phyloP scores from a whole-genome alignment of 768 basidiomycete genomes.

The Leccinum olivaceopallidum region DNA sequence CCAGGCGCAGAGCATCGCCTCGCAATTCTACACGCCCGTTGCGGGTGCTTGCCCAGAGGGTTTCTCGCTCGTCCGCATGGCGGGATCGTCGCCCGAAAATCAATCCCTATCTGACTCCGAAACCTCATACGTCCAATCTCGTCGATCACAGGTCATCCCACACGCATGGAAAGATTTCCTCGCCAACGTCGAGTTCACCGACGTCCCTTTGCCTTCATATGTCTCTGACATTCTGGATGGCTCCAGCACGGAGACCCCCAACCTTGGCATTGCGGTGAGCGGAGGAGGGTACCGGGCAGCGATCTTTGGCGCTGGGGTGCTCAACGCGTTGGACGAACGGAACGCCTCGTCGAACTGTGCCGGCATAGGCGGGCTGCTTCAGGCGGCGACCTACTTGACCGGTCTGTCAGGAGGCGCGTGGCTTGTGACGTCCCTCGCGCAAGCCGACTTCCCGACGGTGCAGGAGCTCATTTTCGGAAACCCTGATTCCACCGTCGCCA shows the following conservation, averaged over 20 bases:
- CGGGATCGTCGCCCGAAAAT: slow-evolving; percentile 16
- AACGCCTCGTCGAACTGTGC: slow-evolving; percentile 42
- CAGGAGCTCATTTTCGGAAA: slow-evolving; percentile 40
- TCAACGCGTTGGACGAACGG: slow-evolving; percentile 50
- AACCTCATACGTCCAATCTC: slow-evolving; percentile 35
- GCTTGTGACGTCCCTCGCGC: slow-evolving; percentile 40
- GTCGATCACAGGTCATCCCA: slow-evolving; percentile 37
- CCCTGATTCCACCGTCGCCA: slow-evolving; percentile 11
- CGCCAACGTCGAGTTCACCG: slow-evolving; percentile 35
- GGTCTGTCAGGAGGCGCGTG: slow-evolving; percentile 50
- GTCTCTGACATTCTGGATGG: slow-evolving; percentile 32
- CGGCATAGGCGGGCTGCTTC: slow-evolving; percentile 54
- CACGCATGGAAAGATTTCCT: slow-evolving; percentile 43
- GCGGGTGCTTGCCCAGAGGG: slow-evolving; percentile 20
- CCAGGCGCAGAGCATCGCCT: slow-evolving; percentile 26
- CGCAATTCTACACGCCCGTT: slow-evolving; percentile 26
- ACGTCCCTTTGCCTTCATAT: slow-evolving; percentile 34
- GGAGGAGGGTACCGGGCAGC: slow-evolving; percentile 63
- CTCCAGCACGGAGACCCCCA: slow-evolving; percentile 29
- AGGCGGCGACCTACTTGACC: slow-evolving; percentile 51
- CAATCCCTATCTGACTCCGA: slow-evolving; percentile 41
- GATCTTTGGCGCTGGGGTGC: slow-evolving; percentile 52
- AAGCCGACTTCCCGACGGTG: slow-evolving; percentile 42
- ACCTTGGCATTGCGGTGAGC: slow-evolving; percentile 49
- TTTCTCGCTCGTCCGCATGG: slow-evolving; percentile 32